Percentiles rank a stretch among this genome's conserved stretches.
phyloP scores from a whole-genome alignment of 2,329 filamentous ascomycete genomes.

The Apiospora pterosperma region DNA sequence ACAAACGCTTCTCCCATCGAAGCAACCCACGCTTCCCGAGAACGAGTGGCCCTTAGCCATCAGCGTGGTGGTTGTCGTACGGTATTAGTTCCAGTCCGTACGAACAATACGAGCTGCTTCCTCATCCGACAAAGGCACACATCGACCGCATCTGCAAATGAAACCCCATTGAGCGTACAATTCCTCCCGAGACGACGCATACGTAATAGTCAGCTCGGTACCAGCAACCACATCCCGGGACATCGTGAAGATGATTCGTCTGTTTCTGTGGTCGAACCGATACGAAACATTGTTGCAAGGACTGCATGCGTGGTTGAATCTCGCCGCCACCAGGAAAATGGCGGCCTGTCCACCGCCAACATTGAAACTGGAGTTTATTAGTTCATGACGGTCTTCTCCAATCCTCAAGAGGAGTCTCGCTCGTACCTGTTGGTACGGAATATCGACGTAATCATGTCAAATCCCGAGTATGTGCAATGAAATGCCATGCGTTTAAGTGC shows the following conservation, averaged over 20 bases:
- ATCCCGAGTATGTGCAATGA: constrained; percentile 23
- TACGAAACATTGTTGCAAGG: constrained; percentile 41
- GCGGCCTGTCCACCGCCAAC: constrained; percentile 21
- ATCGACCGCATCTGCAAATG: constrained; percentile 47
- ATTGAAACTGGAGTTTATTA: constrained; percentile 12
- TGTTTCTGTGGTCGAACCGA: constrained; percentile 29
- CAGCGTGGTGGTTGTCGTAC: not conserved
- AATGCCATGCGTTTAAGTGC: constrained; percentile 37
- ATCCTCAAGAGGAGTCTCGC: not conserved
- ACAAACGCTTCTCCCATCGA: not conserved
- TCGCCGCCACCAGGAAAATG: constrained; percentile 48
- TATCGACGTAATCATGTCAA: constrained; percentile 32
- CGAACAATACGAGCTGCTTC: not conserved
- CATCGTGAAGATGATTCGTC: constrained; percentile 39
- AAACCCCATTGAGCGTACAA: constrained; percentile 50
- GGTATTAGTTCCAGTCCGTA: not conserved
- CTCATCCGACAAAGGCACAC: constrained; percentile 19
- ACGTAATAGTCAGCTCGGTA: constrained; percentile 50
- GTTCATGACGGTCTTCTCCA: not conserved
- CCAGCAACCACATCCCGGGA: constrained; percentile 35
- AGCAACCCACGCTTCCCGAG: not conserved
- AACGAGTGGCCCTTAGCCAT: not conserved
- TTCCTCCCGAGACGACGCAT: constrained; percentile 30
- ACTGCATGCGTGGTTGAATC: constrained; percentile 58
- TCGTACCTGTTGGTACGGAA: constrained; percentile 46